Evolutionary conservation across 2,329 filamentous ascomycete genomes (phyloP).

Genomic region (Albophoma yamanashiensis): DNA sequence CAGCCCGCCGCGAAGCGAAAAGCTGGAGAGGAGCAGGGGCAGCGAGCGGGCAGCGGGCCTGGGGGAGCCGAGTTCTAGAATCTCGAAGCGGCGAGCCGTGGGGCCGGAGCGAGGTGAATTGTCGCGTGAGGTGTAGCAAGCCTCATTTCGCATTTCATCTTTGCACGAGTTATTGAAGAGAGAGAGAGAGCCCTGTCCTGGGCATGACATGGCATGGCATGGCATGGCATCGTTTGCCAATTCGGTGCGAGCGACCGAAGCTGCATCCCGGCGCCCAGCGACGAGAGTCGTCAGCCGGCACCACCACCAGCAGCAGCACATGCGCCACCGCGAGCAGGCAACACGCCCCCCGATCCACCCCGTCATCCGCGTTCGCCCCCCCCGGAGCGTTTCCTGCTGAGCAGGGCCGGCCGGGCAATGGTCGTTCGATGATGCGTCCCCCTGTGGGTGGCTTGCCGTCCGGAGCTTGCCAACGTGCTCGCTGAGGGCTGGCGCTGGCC

Average conservation of each 20-base stretch:
- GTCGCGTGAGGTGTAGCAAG: background rate
- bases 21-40: background rate
- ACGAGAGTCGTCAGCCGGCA: background rate
- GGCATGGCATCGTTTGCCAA: background rate
- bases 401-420: background rate
- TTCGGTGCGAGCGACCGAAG: background rate
- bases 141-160: background rate
- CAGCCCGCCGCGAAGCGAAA: background rate
- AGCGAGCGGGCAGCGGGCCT: background rate
- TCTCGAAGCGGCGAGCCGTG: background rate
- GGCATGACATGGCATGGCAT: too few species aligned
- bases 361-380: background rate
- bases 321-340: background rate
- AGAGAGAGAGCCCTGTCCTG: background rate
- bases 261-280: background rate
- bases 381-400: background rate
- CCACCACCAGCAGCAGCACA: background rate
- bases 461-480: too few species aligned
- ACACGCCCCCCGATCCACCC: background rate
- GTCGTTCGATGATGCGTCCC: background rate
- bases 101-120: background rate
- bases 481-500: too few species aligned
- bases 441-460: background rate
- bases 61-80: background rate
- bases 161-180: too few species aligned